A percentile compares a stretch with the other conserved stretches of the same genome.
These are phyloP conservation scores for Crucihimalaya himalaica DNA, from an alignment of 345 rosid genomes.

Conservation along the genomic window DNA sequence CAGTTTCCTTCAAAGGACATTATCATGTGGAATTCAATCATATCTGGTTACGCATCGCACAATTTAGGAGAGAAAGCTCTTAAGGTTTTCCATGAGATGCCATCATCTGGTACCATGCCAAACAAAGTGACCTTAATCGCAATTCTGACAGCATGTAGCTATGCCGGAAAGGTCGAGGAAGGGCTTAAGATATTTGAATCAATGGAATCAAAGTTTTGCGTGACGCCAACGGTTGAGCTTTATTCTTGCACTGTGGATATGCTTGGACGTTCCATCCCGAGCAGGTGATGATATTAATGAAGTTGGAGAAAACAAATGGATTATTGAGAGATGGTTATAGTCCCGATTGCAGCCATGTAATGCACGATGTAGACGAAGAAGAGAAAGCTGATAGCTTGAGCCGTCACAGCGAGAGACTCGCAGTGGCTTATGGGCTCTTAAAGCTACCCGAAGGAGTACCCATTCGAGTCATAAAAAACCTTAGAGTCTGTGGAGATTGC, in stretches of 20 bases:
- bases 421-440: conserved; percentile 79
- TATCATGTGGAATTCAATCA: conserved; percentile 85
- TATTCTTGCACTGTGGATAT: conserved; percentile 85
- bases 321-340: conserved; percentile 69
- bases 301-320: conserved; percentile 56
- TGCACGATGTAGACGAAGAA: conserved; percentile 87
- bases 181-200: conserved; percentile 64
- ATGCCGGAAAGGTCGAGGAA: conserved; percentile 66
- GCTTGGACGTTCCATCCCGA: conserved; percentile 83
- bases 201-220: conserved; percentile 56
- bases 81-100: conserved; percentile 59
- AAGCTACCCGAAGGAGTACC: conserved; percentile 71
- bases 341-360: conserved; percentile 73
- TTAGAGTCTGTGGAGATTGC: conserved; percentile 82
- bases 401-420: conserved; percentile 74
- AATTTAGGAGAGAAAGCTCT: conserved; percentile 75
- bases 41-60: conserved; percentile 75
- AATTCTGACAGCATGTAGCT: conserved; percentile 81
- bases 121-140: conserved; percentile 77
- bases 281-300: conserved; percentile 48
- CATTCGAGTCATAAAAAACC: conserved; percentile 77
- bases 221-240: conserved; percentile 61
- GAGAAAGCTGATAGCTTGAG: conserved; percentile 64
- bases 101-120: conserved; percentile 52
- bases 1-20: conserved; percentile 58